Evolutionary conservation across 345 rosid genomes (phyloP), one percentile per base, ranked within the genome.

Genomic region (Arabidopsis arenosa): DNA sequence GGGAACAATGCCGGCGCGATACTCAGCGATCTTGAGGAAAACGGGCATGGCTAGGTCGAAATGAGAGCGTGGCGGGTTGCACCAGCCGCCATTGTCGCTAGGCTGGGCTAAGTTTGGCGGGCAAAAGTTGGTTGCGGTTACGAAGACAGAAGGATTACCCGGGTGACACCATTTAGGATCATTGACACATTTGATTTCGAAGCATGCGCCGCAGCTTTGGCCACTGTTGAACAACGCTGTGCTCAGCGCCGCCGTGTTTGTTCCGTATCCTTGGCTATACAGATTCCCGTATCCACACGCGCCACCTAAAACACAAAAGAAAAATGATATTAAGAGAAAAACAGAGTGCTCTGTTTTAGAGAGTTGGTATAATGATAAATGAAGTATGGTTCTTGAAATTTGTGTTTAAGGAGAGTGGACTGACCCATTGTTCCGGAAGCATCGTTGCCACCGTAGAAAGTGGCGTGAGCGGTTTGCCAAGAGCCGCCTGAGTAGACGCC

Each of bases 371-470:
- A 48, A 5, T 43, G 43, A 41, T 10, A 17, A 36, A 33, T 53
- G n/a, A 37, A 67, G n/a, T 36, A 0, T 23, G 23, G 30, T 26
- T 66, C 7, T 26, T 12, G 14, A 9, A 39, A 8, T 9, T 0
- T 37, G 13, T 37, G 47, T 28, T 9, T 17, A 21, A 32, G 13
- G 49, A 10, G 9, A 76, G 7, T 47, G 66, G 43, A 51, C 73
- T 37, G 75, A 91, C 97, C 94, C 97, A 89, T 89, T 2, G 98
- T 93, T 35, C 98, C 98, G 3, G 97, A 87, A 63, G 97, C 97
- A 56, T 93, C 97, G 5, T 64, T 82, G 26, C 97, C 98, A 1
- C 98, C 98, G 8, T 93, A 91, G 83, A 90, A 93, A 45, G 98
- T 92, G 70, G 98, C 98, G 51, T 91, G 97, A 30, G 98, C 97